A percentile compares a stretch with the other conserved stretches of the same genome.
phyloP scores from a whole-genome alignment of 2,329 filamentous ascomycete genomes.

The Sporothrix sp. region DNA sequence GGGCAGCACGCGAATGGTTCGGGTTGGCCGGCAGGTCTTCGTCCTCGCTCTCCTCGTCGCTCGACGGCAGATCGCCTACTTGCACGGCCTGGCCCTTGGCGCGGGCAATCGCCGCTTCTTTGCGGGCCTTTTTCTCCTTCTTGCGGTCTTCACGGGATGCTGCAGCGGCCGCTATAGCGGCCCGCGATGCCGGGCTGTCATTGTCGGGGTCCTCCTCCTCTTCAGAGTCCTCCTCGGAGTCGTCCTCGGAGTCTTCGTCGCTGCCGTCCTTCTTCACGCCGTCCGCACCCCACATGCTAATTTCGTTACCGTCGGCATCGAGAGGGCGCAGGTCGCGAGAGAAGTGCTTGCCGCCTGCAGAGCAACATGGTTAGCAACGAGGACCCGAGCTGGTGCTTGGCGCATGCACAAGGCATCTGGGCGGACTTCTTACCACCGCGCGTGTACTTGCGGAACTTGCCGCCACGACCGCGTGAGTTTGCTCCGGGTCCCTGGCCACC shows the following conservation, averaged over 20 bases:
- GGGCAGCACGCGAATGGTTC: slow-evolving; percentile 73
- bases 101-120: slow-evolving; percentile 43
- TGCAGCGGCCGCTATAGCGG: slow-evolving; percentile 29
- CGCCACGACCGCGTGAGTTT: slow-evolving; percentile 66
- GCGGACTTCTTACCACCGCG: slow-evolving; percentile 83
- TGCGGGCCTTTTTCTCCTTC: slow-evolving; percentile 81
- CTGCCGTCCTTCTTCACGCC: slow-evolving; percentile 31
- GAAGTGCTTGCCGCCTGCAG: slow-evolving; percentile 82
- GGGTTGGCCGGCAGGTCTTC: slow-evolving; percentile 74
- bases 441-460: slow-evolving; percentile 90
- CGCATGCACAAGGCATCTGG: too few species aligned
- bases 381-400: too few species aligned
- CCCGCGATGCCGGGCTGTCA: slow-evolving; percentile 39
- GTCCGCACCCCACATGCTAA: slow-evolving; percentile 75
- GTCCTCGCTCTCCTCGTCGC: slow-evolving; percentile 43
- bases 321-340: slow-evolving; percentile 82
- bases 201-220: slow-evolving; percentile 38
- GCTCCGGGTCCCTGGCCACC: slow-evolving; percentile 32
- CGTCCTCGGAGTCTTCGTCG: slow-evolving; percentile 38
- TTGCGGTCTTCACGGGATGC: slow-evolving; percentile 76
- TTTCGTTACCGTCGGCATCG: slow-evolving; percentile 79
- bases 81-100: slow-evolving; percentile 62
- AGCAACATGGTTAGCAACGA: not conserved
- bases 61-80: slow-evolving; percentile 77
- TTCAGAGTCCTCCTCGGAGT: slow-evolving; percentile 42